Evolutionary conservation across 106 monocot species (phyloP).

Genomic region (Iris macrosiphon): DNA sequence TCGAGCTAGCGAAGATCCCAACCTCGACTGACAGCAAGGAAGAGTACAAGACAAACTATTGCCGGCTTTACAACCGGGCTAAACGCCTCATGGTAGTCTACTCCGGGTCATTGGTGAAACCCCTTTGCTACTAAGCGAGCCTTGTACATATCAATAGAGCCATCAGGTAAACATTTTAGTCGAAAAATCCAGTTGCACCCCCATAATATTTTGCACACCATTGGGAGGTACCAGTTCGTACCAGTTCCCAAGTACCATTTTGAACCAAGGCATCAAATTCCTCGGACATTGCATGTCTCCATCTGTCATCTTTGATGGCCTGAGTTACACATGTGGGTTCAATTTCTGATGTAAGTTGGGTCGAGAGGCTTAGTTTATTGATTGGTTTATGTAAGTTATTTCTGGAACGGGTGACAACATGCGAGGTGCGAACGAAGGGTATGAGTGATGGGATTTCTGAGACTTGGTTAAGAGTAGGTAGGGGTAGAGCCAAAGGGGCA

Average conservation of each 20-base stretch:
- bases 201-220: not conserved
- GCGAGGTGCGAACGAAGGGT: no score
- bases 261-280: slow-evolving; percentile 5
- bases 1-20: not conserved
- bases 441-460: not conserved
- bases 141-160: not conserved
- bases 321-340: slow-evolving; percentile 9
- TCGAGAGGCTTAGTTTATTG: not conserved
- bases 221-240: slow-evolving; percentile 3
- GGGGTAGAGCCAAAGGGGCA: no score
- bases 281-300: not conserved
- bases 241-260: slow-evolving; percentile 7
- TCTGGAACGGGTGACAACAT: not conserved
- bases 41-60: not conserved
- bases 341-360: no score
- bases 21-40: not conserved
- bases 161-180: not conserved
- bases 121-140: not conserved
- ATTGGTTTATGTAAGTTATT: slow-evolving; percentile 1
- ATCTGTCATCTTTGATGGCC: slow-evolving; percentile 1
- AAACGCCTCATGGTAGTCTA: not conserved
- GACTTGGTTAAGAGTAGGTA: no score
- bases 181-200: not conserved
- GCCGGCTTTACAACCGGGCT: not conserved
- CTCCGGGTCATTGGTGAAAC: not conserved